Conservation (phyloP, 176 grass and related monocot species). For the Carex scoparia region DNA sequence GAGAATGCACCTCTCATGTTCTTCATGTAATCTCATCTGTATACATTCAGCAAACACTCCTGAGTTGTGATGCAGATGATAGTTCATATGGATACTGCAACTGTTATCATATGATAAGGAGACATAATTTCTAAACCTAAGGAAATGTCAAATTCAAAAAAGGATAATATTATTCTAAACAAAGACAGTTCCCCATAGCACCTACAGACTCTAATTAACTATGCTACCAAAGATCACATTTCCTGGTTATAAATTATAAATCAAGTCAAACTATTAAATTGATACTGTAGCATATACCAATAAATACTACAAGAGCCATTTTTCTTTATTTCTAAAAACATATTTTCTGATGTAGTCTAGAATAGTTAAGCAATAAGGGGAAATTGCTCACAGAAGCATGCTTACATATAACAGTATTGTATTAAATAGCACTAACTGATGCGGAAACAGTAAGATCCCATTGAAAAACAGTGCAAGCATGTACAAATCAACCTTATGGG, state of each 20-base stretch:
- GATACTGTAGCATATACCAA: not conserved
- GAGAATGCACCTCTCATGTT: slow-evolving; percentile 92
- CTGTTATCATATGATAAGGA: not conserved
- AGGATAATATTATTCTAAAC: not conserved
- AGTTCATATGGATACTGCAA: not conserved
- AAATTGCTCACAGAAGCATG: too few relatives aligned
- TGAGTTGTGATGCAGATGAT: slow-evolving; percentile 1
- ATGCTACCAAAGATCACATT: not conserved
- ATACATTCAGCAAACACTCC: slow-evolving; percentile 24
- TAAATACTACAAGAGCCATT: not conserved
- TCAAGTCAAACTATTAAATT: not conserved
- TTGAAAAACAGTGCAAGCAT: not conserved
- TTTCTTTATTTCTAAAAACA: not conserved
- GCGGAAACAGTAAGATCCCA: not conserved
- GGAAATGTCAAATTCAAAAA: not conserved
- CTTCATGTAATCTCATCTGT: slow-evolving; percentile 97
- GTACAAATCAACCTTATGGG: not conserved
- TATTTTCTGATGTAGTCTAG: not conserved
- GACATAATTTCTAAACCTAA: not conserved
- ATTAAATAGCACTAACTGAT: too few relatives aligned
- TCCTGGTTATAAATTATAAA: not conserved
- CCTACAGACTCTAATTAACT: not conserved
- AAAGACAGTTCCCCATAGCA: not conserved
- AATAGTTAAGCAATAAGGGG: too few relatives aligned
- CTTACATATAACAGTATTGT: too few relatives aligned